Conservation (phyloP, 2,329 filamentous ascomycete species). For the Ramularia endophylla region DNA sequence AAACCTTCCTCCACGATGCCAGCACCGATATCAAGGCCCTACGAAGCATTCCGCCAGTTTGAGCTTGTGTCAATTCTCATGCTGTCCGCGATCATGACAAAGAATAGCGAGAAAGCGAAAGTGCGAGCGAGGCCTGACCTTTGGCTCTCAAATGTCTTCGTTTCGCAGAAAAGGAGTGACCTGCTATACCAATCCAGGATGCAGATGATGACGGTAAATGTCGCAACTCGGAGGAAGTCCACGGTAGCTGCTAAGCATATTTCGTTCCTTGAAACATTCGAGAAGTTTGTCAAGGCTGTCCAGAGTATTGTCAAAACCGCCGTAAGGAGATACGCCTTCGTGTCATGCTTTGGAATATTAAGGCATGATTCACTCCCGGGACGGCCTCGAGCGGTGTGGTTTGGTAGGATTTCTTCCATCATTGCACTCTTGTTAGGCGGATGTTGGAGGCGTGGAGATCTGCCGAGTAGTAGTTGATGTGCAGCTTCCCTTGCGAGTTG, state of each 20-base stretch:
- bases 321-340: too few relatives aligned
- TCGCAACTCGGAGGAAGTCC: not conserved
- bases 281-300: not conserved
- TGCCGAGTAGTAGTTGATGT: not conserved
- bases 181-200: not conserved
- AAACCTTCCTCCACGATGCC: not conserved
- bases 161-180: too few relatives aligned
- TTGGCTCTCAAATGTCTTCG: not conserved
- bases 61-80: not conserved
- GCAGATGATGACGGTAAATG: not conserved
- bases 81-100: not conserved
- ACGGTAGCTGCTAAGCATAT: not conserved
- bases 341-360: not conserved
- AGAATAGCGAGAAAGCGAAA: not conserved
- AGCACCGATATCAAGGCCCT: not conserved
- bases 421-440: not conserved
- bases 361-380: not conserved
- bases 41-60: not conserved
- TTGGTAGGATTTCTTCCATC: not conserved
- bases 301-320: not conserved
- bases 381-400: not conserved
- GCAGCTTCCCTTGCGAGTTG: constrained; percentile 1
- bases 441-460: not conserved
- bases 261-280: not conserved
- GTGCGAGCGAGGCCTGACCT: not conserved